Evolutionary conservation across 306 rosid genomes (phyloP).

Genomic region (Senna tora): DNA sequence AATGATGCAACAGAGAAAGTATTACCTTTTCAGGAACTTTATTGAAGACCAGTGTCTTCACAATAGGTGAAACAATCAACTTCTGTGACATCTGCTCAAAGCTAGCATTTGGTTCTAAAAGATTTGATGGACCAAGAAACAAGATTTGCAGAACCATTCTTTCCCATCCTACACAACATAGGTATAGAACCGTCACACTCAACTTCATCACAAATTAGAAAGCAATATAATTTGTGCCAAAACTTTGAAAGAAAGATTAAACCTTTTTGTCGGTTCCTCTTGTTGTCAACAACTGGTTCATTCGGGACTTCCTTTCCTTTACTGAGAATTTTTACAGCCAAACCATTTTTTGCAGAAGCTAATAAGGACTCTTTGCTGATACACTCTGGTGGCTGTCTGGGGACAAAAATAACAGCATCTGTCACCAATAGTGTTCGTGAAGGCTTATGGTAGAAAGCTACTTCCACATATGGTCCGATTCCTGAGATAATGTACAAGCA

Average conservation of each 20-base stretch:
- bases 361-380: slow-evolving; percentile 83
- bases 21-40: slow-evolving; percentile 95
- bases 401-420: slow-evolving; percentile 92
- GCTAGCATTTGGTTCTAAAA: slow-evolving; percentile 86
- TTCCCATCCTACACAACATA: slow-evolving; percentile 79
- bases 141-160: slow-evolving; percentile 97
- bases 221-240: neutral
- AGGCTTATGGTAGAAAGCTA: slow-evolving; percentile 90
- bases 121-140: slow-evolving; percentile 96
- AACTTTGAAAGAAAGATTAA: neutral
- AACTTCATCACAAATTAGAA: slow-evolving; percentile 27
- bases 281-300: slow-evolving; percentile 83
- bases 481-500: slow-evolving; percentile 59
- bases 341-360: slow-evolving; percentile 91
- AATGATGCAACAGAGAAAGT: slow-evolving; percentile 14
- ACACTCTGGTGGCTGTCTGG: slow-evolving; percentile 89
- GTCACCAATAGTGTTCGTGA: slow-evolving; percentile 85
- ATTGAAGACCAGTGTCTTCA: slow-evolving; percentile 88
- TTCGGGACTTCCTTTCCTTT: slow-evolving; percentile 83
- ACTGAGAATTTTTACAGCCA: slow-evolving; percentile 89
- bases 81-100: slow-evolving; percentile 92
- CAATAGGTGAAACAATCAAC: slow-evolving; percentile 95
- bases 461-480: slow-evolving; percentile 96
- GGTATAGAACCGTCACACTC: slow-evolving; percentile 10
- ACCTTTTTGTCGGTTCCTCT: slow-evolving; percentile 83